Percentiles rank a stretch among this genome's conserved stretches.
phyloP scores from a whole-genome alignment of 2,329 filamentous ascomycete species.

The Bipolaris zeicola region DNA sequence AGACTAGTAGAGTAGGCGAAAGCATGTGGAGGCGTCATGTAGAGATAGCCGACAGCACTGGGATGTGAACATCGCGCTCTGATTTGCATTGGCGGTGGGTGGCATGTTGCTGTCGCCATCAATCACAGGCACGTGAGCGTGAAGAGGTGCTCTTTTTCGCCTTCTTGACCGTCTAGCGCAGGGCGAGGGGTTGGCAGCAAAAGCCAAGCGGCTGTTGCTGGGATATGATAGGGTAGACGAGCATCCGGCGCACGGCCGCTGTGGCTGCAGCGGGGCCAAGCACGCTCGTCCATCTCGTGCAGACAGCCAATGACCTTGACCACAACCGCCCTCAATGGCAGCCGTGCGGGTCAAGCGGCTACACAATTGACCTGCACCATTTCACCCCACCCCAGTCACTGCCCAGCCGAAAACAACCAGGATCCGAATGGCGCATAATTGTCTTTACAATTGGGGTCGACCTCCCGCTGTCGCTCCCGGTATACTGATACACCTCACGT shows the following conservation, averaged over 20 bases:
- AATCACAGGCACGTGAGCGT: slow-evolving; percentile 26
- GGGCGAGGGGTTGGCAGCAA: slow-evolving; percentile 6
- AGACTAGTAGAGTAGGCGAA: background rate
- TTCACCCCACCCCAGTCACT: slow-evolving; percentile 14
- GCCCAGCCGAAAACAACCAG: slow-evolving; percentile 5
- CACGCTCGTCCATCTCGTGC: slow-evolving; percentile 24
- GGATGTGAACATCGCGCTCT: background rate
- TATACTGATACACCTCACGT: slow-evolving; percentile 45
- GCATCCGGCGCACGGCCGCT: slow-evolving; percentile 23
- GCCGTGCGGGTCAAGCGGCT: slow-evolving; percentile 32
- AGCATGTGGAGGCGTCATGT: background rate
- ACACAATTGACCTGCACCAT: slow-evolving; percentile 19
- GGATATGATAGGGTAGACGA: slow-evolving; percentile 24
- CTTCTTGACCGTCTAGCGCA: slow-evolving; percentile 9
- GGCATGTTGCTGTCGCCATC: slow-evolving; percentile 7
- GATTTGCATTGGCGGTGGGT: background rate
- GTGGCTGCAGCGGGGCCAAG: slow-evolving; percentile 27
- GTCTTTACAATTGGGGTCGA: slow-evolving; percentile 40
- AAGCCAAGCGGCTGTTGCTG: slow-evolving; percentile 20
- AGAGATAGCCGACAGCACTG: background rate
- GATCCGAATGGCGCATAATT: slow-evolving; percentile 39
- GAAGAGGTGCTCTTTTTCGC: background rate
- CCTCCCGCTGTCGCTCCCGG: slow-evolving; percentile 33
- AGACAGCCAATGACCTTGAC: slow-evolving; percentile 23
- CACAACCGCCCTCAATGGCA: slow-evolving; percentile 6